A percentile compares a stretch with the other conserved stretches of the same genome.
These are phyloP conservation scores for Hymenoscyphus repandus DNA, from an alignment of 2,329 filamentous ascomycete genomes.

Conservation along the genomic window DNA sequence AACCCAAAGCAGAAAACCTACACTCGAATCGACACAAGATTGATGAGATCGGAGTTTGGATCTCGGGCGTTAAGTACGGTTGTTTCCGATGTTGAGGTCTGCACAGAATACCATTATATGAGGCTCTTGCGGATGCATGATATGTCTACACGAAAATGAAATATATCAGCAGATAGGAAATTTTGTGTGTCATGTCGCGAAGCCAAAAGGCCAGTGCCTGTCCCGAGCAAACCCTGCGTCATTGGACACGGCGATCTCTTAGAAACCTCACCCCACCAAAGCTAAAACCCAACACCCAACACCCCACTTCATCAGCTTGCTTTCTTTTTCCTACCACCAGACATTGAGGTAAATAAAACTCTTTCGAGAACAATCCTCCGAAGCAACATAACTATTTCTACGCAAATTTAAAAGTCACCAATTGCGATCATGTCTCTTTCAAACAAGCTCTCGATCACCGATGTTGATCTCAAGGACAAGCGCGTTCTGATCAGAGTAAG, in stretches of 20 bases:
- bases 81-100: too few species aligned
- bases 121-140: too few species aligned
- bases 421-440: slow-evolving; percentile 81
- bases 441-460: slow-evolving; percentile 94
- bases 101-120: too few species aligned
- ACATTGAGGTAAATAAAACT: neutral
- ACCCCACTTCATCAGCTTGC: neutral
- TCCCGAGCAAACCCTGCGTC: neutral
- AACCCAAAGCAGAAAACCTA: neutral
- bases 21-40: neutral
- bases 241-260: neutral
- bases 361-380: too few species aligned
- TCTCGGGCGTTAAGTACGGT: slow-evolving; percentile 9
- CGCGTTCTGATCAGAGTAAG: slow-evolving; percentile 93
- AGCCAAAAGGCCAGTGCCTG: neutral
- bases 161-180: too few species aligned
- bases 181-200: too few species aligned
- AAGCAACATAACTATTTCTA: too few species aligned
- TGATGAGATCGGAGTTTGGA: slow-evolving; percentile 9
- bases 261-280: neutral
- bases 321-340: slow-evolving; percentile 8
- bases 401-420: slow-evolving; percentile 4
- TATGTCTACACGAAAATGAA: too few species aligned
- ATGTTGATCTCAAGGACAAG: slow-evolving; percentile 97
- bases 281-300: neutral